Evolutionary conservation across 257 asterid species (phyloP).

Genomic region (Gynochthodes officinalis): DNA sequence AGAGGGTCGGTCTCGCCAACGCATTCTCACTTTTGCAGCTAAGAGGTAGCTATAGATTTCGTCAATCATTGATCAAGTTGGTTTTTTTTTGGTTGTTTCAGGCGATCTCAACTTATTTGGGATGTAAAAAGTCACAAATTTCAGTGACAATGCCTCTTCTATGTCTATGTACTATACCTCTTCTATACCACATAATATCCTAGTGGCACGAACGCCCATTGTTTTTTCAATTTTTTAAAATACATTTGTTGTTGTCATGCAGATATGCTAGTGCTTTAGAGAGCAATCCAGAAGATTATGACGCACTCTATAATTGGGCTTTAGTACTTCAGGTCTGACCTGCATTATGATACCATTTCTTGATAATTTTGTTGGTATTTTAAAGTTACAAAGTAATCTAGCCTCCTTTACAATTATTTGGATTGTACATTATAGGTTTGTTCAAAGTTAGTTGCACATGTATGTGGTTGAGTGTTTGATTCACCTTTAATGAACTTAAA

Average conservation of each 20-base stretch:
- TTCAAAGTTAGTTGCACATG: neutral
- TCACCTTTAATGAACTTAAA: neutral
- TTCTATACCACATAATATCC: too few species aligned
- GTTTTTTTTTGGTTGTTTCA: neutral
- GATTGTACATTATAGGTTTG: constrained; percentile 14
- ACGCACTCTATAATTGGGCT: constrained; percentile 98
- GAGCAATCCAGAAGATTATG: constrained; percentile 91
- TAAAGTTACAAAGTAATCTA: neutral
- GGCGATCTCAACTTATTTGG: too few species aligned
- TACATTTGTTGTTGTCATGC: constrained; percentile 31
- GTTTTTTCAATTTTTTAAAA: too few species aligned
- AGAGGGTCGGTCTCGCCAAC: constrained; percentile 97
- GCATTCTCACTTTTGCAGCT: constrained; percentile 93
- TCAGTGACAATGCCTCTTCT: too few species aligned
- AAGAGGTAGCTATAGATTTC: constrained; percentile 54
- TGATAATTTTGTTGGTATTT: neutral
- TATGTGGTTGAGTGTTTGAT: neutral
- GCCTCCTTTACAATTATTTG: neutral
- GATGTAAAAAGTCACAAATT: neutral
- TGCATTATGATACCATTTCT: constrained; percentile 14
- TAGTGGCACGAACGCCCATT: too few species aligned
- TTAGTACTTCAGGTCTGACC: constrained; percentile 88
- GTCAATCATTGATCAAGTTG: neutral
- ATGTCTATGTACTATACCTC: too few species aligned
- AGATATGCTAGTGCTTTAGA: constrained; percentile 92